Percentiles rank a stretch among this genome's conserved stretches.
Conservation (phyloP, 139 green algal genomes). For the Diplosphaera chodatii region DNA sequence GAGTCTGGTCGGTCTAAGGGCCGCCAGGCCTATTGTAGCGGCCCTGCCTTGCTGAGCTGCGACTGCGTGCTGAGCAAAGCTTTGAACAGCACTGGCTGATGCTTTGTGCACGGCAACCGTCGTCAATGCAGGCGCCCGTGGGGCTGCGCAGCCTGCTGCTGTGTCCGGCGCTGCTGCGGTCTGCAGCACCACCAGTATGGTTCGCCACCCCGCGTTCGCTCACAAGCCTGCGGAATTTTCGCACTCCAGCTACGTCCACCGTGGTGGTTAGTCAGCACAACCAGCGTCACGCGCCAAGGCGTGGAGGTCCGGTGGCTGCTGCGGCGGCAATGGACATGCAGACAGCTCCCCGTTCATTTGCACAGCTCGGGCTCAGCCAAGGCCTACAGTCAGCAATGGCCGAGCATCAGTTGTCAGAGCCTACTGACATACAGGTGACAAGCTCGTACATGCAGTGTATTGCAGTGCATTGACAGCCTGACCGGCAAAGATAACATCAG, state of each 20-base stretch:
- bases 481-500: too few relatives aligned
- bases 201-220: background rate
- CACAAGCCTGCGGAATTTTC: background rate
- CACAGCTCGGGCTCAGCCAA: constrained; percentile 34
- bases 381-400: constrained; percentile 46
- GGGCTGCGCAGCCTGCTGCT: background rate
- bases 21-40: too few relatives aligned
- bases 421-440: constrained; percentile 82
- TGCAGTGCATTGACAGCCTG: too few relatives aligned
- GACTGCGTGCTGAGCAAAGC: too few relatives aligned
- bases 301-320: background rate
- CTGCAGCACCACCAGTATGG: background rate
- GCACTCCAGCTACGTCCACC: background rate
- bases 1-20: too few relatives aligned
- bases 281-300: background rate
- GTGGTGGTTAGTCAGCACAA: background rate
- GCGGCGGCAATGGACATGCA: background rate
- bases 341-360: constrained; percentile 22
- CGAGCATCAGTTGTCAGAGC: constrained; percentile 47
- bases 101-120: background rate
- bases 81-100: too few relatives aligned
- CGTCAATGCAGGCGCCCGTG: background rate
- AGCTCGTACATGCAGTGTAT: too few relatives aligned
- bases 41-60: too few relatives aligned
- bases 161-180: background rate